A percentile compares a stretch with the other conserved stretches of the same genome.
Conservation (phyloP, 169 alveolate species). For the Ichthyophthirius multifiliis region DNA sequence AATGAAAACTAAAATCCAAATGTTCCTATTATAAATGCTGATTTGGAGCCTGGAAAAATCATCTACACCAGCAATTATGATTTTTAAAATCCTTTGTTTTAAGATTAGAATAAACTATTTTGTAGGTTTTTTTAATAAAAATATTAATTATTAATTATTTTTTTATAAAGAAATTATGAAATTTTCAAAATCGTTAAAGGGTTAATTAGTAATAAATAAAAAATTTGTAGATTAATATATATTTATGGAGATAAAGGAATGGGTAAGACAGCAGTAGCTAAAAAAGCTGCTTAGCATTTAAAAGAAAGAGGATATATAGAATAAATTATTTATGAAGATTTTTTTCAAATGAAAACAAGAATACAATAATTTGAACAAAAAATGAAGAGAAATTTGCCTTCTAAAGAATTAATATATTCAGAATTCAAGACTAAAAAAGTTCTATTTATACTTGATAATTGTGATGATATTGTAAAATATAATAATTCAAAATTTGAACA, state of each 20-base stretch:
- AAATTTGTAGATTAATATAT: constrained; percentile 28
- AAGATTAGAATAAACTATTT: constrained; percentile 13
- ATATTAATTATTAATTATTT: neutral
- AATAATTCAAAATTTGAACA: neutral
- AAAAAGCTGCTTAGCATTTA: constrained; percentile 48
- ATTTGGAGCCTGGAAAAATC: constrained; percentile 21
- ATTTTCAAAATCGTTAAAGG: constrained; percentile 24
- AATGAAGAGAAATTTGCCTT: too few relatives aligned
- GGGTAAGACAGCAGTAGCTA: constrained; percentile 46
- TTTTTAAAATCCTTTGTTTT: neutral
- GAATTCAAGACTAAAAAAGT: neutral
- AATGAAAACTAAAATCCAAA: too few relatives aligned
- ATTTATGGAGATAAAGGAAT: constrained; percentile 43
- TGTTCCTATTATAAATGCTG: neutral
- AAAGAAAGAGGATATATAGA: constrained; percentile 37
- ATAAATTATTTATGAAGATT: constrained; percentile 42
- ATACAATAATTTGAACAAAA: neutral
- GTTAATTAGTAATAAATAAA: neutral
- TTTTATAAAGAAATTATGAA: constrained; percentile 36
- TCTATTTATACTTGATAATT: neutral
- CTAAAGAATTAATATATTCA: too few relatives aligned
- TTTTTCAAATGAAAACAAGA: constrained; percentile 11
- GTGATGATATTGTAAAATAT: neutral
- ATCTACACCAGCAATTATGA: neutral
- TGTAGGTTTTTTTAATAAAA: neutral